Evolutionary conservation across 768 basidiomycete genomes (phyloP), one percentile per base, ranked within the genome.

Genomic region (Leccinum arenicola): DNA sequence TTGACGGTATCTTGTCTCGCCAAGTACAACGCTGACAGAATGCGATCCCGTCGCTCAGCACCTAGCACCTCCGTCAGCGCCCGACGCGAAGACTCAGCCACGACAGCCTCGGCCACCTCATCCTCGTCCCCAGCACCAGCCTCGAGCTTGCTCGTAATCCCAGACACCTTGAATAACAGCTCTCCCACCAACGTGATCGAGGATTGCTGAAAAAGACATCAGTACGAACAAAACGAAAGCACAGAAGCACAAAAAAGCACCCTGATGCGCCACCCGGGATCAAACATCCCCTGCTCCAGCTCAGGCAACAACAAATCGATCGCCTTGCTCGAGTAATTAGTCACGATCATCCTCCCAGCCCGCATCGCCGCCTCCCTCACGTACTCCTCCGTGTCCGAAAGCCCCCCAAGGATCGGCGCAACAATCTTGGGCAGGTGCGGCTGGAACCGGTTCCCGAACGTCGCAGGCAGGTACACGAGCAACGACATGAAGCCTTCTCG

Each of bases 401-500:
- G 77, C 61, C 97, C 97, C 49, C 85, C 85, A 35, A 98, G 80
- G 63, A 99, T 96, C 0, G 96, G 96, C 10, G 89, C 78, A 47
- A 98, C 91, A 69, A 99, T 96, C 74, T 93, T 91, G 7, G 93
- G 91, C 9, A 99, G 78, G 75, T 98, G 95, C 1, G 95, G 96
- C 63, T 95, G 87, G 84, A 99, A 98, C 48, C 95, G 88, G 57
- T 90, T 87, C 7, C 97, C 97, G 68, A 99, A 98, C 1, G 96
- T 98, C 2, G 95, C 88, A 2, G 97, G 96, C 3, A 98, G 77
- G 77, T 89, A 98, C 17, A 98, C 94, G 36, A 99, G 85, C 12
- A 98, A 80, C 0, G 95, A 97, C 88, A 99, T 98, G 80, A 98
- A 98, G 10, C 97, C 97, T 79, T 98, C 97, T 36, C 95, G 85